Base-by-base conservation (phyloP, 2,329 filamentous ascomycete genomes). In the Alternaria arbusti region DNA sequence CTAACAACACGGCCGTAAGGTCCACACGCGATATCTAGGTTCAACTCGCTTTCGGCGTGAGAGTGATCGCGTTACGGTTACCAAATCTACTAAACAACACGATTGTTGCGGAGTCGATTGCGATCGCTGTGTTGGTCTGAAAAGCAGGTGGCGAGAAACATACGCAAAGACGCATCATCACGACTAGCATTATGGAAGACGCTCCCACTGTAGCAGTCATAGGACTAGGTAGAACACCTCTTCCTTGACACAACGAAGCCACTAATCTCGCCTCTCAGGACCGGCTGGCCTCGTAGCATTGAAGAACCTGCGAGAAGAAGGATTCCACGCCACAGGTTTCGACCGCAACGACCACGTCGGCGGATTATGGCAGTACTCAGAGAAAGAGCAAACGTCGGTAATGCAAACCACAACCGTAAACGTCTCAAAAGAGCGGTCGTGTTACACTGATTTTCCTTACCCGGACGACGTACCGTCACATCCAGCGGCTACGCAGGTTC, bases 361-460 rank as follows among this genome's bases (percentile, higher is more conserved):
- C n/a, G 70, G 72, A 4, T 28, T 73, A 13, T 74, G 70, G 72
- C 66, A 71, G 25, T 72, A 67, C 30, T 71, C 70, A 0, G 57
- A 63, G 17, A 51, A 68, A 30, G 66, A 73, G n/a, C 65, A 68
- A 49, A 71, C 69, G 0, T 73, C 70, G 10, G 70, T 74, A 3
- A 51, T 73, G 28, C 45, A 63, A 11, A 71, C 51, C 10, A 74
- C 70, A 2, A 56, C 67, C 5, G 68, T 68, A 5, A 73, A 73
- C 36, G 62, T 71, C 9, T 73, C 70, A 6, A 73, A 68, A 56
- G 66, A 74, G 26, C 58, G 69, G 63, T 64, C 68, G 2, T 73
- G 70, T 45, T 74, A 73, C 23, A 69, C 69, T 3, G 72, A 74
- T 26, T 73, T 66, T 28, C 70, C 69, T 1, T 73, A 58, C 25